Evolutionary conservation across 2,329 filamentous ascomycete species (phyloP), one percentile per base, ranked within the genome.

Genomic region (Davidsoniella virescens): DNA sequence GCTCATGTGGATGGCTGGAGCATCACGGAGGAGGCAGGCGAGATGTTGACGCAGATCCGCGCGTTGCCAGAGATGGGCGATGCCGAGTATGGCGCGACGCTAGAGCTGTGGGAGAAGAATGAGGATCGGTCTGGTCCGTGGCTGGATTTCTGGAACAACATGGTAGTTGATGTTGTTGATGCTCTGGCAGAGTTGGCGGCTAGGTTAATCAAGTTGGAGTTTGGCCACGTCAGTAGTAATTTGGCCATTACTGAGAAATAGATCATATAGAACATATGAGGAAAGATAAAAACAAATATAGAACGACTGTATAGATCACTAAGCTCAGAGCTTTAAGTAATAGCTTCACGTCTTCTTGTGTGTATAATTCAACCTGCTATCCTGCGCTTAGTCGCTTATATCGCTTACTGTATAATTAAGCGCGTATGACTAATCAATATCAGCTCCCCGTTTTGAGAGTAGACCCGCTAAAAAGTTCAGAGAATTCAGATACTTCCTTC

Each of bases 41-140:
- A 65, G 17, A 67, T 76, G 63, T 58, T 79, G 40, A 58, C 59
- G 2, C 72, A 76, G 16, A 65, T 78, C 16, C 65, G 67, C 55
- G 17, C 38, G 39, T 29, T 44, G 16, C 42, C 46, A 3, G 51
- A 48, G 23, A 47, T 52, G 26, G 48, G 47, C 23, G 39, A 26
- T 41, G 46, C 33, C 8, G 53, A 50, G 26, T 47, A 49, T 23
- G 48, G 43, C 16, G 47, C 52, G 33, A 52, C 49, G 8, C 40
- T 55, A 44, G 51, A 51, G 44, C 18, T 46, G 44, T 56, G 54
- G 54, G 54, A 56, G 44, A 42, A 58, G 20, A 59, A 59, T 26
- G 60, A 70, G 29, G 70, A 67, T 0, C 60, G 62, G 2, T 61
- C 61, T 26, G 60, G 65, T 1, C 62, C 64, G 29, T 67, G 65